phyloP scores from a whole-genome alignment of 805 yeast genomes.

The Saturnispora silvae region DNA sequence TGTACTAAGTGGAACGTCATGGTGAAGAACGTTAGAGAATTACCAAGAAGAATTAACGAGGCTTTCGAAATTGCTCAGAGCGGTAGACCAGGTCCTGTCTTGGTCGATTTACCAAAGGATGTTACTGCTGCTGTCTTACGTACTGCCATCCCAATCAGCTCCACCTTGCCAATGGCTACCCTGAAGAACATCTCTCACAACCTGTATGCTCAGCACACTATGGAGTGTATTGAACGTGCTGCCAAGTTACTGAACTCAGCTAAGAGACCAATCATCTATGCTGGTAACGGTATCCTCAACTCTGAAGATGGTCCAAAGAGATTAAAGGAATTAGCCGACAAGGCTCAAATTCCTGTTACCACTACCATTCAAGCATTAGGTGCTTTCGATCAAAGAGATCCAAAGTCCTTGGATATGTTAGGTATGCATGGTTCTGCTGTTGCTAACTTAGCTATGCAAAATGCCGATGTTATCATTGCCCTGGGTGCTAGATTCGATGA shows the following conservation, averaged over 20 bases:
- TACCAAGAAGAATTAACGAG: conserved; percentile 92
- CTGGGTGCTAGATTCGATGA: conserved; percentile 97
- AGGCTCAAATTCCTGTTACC: conserved; percentile 90
- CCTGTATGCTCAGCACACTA: conserved; percentile 64
- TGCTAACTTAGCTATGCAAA: conserved; percentile 90
- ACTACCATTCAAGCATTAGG: conserved; percentile 93
- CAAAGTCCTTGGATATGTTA: conserved; percentile 85
- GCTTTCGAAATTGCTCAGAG: conserved; percentile 94
- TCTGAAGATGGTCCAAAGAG: conserved; percentile 69
- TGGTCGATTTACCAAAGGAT: conserved; percentile 96
- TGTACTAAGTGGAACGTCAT: conserved; percentile 99
- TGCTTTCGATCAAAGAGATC: conserved; percentile 85
- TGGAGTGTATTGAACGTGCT: conserved; percentile 63
- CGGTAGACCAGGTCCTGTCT: conserved; percentile 98
- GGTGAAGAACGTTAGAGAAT: conserved; percentile 90
- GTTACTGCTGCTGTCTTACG: conserved; percentile 88
- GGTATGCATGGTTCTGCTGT: conserved; percentile 98
- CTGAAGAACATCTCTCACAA: conserved; percentile 58
- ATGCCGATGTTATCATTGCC: conserved; percentile 87
- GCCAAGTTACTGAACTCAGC: conserved; percentile 73
- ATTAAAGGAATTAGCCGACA: conserved; percentile 77
- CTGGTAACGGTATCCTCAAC: conserved; percentile 83
- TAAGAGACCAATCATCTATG: conserved; percentile 80
- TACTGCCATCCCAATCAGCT: conserved; percentile 70
- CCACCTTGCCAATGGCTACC: conserved; percentile 68